Base-by-base conservation (phyloP, 2,329 filamentous ascomycete species). In the Trichoderma semiorbis region DNA sequence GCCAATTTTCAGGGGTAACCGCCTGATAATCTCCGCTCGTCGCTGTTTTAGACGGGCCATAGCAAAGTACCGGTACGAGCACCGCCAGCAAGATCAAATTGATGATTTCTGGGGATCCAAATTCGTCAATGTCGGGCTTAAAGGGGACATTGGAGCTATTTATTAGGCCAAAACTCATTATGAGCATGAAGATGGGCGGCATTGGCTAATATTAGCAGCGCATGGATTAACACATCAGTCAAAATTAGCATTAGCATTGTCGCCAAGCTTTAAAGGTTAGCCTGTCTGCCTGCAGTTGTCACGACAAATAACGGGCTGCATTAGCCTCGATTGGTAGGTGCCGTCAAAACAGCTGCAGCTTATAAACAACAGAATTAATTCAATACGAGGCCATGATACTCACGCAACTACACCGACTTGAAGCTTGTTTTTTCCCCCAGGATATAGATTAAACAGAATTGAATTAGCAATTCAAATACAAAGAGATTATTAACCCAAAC, bases 11-110 rank as follows among this genome's bases (percentile, higher is more conserved):
- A 67, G 64, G 64, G 64, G 64, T 57, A 57, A 34, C 64, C 50
- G 64, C 64, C 32, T 67, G 64, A 67, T 67, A 67, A 67, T 67
- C 64, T 67, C 64, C 64, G 64, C 64, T 28, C 43, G 50, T 67
- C 64, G 64, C 64, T 67, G 64, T 67, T 67, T 67, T 39, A 28
- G 28, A 24, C 47, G 24, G 12, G 8, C 18, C 28, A n/a, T 30
- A 7, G 28, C 24, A 24, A 60, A 24, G 47, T 53, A 24, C 47
- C 47, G 47, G 47, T 53, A 53, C 47, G 21, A 50, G 43, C 10
- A n/a, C 43, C 4, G 43, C 43, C 43, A 50, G 43, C 43, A 21
- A 21, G 8, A 21, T n/a, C 43, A 50, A 43, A 43, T 43, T 43
- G 39, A 43, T 43, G 16, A 39, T 39, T 39, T 39, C 34, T 36